Conservation (phyloP, 306 rosid genomes). For the Purshia tridentata region DNA sequence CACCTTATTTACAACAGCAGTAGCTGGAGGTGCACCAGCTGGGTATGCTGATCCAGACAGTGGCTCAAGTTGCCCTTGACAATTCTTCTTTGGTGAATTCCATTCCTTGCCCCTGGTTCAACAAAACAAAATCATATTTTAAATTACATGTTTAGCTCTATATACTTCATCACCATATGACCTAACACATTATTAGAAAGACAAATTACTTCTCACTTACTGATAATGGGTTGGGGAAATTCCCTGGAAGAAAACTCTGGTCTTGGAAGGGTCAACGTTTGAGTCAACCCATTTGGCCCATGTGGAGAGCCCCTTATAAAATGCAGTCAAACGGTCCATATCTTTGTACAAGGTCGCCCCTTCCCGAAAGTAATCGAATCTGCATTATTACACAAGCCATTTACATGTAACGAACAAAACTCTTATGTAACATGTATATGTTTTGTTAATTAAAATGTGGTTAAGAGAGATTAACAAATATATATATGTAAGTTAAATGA, state of each 20-base stretch:
- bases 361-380: slow-evolving; percentile 81
- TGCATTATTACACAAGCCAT: slow-evolving; percentile 23
- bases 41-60: slow-evolving; percentile 76
- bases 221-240: slow-evolving; percentile 91
- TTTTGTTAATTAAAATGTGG: too few species aligned
- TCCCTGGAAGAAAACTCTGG: slow-evolving; percentile 88
- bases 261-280: slow-evolving; percentile 67
- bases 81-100: slow-evolving; percentile 69
- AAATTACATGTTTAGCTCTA: neutral
- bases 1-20: slow-evolving; percentile 55
- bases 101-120: slow-evolving; percentile 75
- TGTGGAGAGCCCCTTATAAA: slow-evolving; percentile 64
- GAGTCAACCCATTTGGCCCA: slow-evolving; percentile 93
- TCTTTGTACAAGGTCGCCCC: slow-evolving; percentile 54
- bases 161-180: too few species aligned
- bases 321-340: slow-evolving; percentile 85
- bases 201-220: slow-evolving; percentile 43
- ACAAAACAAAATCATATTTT: neutral
- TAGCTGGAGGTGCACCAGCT: slow-evolving; percentile 73
- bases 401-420: too few species aligned
- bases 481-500: neutral
- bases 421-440: too few species aligned
- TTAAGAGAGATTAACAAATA: too few species aligned
- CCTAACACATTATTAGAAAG: too few species aligned
- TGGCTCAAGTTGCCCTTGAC: slow-evolving; percentile 71